Evolutionary conservation across 768 basidiomycete species (phyloP).

Genomic region (Russula olivacea): DNA sequence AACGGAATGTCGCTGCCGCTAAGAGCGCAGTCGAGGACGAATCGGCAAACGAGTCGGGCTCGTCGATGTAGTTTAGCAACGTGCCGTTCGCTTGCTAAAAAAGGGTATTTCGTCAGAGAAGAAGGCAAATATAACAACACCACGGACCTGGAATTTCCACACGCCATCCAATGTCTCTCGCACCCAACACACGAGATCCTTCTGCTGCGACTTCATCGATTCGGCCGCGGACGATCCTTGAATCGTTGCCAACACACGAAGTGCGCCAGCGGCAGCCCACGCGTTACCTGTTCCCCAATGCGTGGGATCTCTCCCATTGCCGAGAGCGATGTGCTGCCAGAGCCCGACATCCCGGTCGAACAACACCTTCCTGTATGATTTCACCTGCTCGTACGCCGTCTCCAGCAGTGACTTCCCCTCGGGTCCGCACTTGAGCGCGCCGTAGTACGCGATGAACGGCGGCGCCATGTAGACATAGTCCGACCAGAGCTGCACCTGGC

Average conservation of each 20-base stretch:
- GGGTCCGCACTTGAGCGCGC: slow-evolving; percentile 39
- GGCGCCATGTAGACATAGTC: slow-evolving; percentile 60
- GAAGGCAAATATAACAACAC: background rate
- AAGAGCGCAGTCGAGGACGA: slow-evolving; percentile 51
- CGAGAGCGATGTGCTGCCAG: slow-evolving; percentile 53
- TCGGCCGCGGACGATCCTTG: slow-evolving; percentile 37
- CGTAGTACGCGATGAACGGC: slow-evolving; percentile 63
- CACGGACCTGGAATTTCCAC: slow-evolving; percentile 41
- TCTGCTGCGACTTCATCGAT: slow-evolving; percentile 36
- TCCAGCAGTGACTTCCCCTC: slow-evolving; percentile 36
- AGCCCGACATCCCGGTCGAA: slow-evolving; percentile 40
- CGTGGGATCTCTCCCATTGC: slow-evolving; percentile 40
- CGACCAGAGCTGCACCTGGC: slow-evolving; percentile 53
- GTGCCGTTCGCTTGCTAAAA: slow-evolving; percentile 41
- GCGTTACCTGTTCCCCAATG: slow-evolving; percentile 65
- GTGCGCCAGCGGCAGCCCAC: slow-evolving; percentile 67
- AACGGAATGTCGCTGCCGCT: slow-evolving; percentile 51
- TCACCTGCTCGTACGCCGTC: slow-evolving; percentile 50
- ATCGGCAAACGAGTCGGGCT: slow-evolving; percentile 47
- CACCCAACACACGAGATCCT: slow-evolving; percentile 48
- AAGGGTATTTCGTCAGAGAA: background rate
- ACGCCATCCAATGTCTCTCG: slow-evolving; percentile 42
- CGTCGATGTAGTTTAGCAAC: slow-evolving; percentile 48
- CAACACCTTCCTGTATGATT: slow-evolving; percentile 49
- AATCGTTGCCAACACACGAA: slow-evolving; percentile 53